phyloP scores from a whole-genome alignment of 345 rosid genomes.

The Noccaea bulbosa region DNA sequence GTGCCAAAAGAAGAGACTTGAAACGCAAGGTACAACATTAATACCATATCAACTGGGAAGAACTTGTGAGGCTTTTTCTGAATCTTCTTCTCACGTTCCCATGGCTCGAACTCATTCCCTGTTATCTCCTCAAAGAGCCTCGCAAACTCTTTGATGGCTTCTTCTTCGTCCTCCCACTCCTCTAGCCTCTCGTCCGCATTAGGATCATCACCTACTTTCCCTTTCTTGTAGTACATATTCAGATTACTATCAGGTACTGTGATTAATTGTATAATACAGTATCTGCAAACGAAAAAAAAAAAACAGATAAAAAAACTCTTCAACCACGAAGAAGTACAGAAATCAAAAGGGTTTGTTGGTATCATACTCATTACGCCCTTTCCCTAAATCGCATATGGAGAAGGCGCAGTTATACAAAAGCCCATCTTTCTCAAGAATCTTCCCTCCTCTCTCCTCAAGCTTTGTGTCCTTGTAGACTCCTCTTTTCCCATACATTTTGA shows the following conservation, averaged over 20 bases:
- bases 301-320: not conserved
- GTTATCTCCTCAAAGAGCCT: constrained; percentile 73
- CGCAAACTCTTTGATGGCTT: constrained; percentile 66
- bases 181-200: constrained; percentile 70
- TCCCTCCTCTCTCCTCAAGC: constrained; percentile 60
- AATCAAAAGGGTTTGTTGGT: not conserved
- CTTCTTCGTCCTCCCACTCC: constrained; percentile 62
- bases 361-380: constrained; percentile 62
- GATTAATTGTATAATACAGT: constrained; percentile 72
- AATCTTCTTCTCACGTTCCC: constrained; percentile 82
- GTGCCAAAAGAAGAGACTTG: not conserved
- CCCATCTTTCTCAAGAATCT: constrained; percentile 68
- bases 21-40: not conserved
- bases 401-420: constrained; percentile 76
- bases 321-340: rapidly evolving
- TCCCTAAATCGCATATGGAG: constrained; percentile 67
- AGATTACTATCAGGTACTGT: constrained; percentile 58
- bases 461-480: constrained; percentile 66
- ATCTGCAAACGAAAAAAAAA: constrained; percentile 45
- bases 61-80: constrained; percentile 66
- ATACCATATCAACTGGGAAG: constrained; percentile 81
- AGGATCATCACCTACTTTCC: constrained; percentile 67
- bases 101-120: constrained; percentile 78
- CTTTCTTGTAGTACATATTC: constrained; percentile 71
- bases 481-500: constrained; percentile 72